Evolutionary conservation across 495 filamentous ascomycete genomes (phyloP).

Genomic region (Pyronema omphalodes): DNA sequence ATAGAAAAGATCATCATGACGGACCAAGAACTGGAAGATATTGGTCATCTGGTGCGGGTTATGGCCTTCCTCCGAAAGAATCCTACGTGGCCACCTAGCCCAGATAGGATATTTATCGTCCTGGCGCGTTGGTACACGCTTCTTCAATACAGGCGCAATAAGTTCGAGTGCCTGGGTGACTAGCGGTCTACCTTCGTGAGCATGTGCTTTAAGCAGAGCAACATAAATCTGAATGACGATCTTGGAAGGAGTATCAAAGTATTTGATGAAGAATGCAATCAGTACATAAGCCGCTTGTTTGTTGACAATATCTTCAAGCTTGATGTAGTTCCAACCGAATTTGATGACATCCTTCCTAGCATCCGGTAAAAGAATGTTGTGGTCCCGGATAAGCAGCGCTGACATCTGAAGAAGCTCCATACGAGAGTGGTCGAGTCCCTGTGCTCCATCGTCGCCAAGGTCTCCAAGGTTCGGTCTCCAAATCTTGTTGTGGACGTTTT

Average conservation of each 20-base stretch:
- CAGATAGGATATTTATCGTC: constrained; percentile 55
- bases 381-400: constrained; percentile 85
- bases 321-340: constrained; percentile 96
- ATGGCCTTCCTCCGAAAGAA: constrained; percentile 85
- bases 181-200: constrained; percentile 80
- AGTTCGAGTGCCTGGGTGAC: constrained; percentile 90
- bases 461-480: constrained; percentile 81
- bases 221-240: constrained; percentile 90
- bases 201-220: constrained; percentile 74
- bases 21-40: constrained; percentile 91
- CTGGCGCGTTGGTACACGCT: constrained; percentile 34
- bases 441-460: constrained; percentile 61
- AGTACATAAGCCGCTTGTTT: constrained; percentile 96
- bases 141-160: constrained; percentile 81
- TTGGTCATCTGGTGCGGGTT: constrained; percentile 92
- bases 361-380: constrained; percentile 64
- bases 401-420: constrained; percentile 94
- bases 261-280: constrained; percentile 91
- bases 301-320: constrained; percentile 95
- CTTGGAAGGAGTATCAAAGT: constrained; percentile 91
- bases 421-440: constrained; percentile 82
- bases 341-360: constrained; percentile 96
- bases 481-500: constrained; percentile 78
- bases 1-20: constrained; percentile 84
- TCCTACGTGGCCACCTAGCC: constrained; percentile 79